phyloP scores from a whole-genome alignment of 257 asterid genomes.

The Solanum ahanhuiri region DNA sequence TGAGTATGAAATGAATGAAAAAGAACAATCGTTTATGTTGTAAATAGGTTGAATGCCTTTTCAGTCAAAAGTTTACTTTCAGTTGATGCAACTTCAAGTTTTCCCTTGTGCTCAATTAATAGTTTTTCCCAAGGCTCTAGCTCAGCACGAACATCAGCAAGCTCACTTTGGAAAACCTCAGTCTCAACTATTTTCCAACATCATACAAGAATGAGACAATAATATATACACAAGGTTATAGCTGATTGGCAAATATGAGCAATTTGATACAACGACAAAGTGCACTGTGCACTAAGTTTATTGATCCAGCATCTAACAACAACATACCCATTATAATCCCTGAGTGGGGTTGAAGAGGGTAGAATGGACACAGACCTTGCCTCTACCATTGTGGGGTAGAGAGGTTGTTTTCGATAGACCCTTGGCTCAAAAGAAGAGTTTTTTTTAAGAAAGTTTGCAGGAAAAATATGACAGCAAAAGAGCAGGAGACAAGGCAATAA shows the following conservation, averaged over 20 bases:
- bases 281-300: neutral
- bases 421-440: too few species aligned
- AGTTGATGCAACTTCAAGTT: slow-evolving; percentile 71
- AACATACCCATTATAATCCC: too few species aligned
- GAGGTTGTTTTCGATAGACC: too few species aligned
- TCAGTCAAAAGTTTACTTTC: slow-evolving; percentile 58
- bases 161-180: slow-evolving; percentile 61
- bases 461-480: too few species aligned
- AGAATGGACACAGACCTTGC: too few species aligned
- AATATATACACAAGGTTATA: neutral
- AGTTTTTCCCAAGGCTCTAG: slow-evolving; percentile 93
- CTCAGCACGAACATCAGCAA: slow-evolving; percentile 67
- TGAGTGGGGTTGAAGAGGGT: too few species aligned
- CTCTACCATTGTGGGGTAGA: too few species aligned
- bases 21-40: neutral
- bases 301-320: too few species aligned
- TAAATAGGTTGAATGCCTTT: slow-evolving; percentile 37
- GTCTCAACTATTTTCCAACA: slow-evolving; percentile 56
- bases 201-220: neutral
- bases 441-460: too few species aligned
- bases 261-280: neutral
- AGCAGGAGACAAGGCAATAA: too few species aligned
- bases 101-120: slow-evolving; percentile 72
- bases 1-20: neutral
- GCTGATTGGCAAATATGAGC: neutral